These are phyloP conservation scores for Grosmannia penicillata DNA, from an alignment of 2,329 filamentous ascomycete species.

Conservation along the genomic window DNA sequence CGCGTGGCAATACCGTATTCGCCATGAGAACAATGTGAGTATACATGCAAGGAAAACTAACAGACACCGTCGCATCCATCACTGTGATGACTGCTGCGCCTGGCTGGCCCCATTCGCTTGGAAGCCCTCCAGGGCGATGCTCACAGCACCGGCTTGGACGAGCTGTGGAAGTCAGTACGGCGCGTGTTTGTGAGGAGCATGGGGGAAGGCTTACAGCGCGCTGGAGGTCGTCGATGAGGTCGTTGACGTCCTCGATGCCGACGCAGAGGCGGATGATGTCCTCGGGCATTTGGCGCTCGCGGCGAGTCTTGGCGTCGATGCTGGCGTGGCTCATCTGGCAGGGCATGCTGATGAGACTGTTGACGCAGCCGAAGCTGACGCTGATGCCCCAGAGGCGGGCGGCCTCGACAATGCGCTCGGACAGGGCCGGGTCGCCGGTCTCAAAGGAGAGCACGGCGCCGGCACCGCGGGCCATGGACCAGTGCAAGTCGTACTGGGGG, in stretches of 20 bases:
- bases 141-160: slow-evolving; percentile 87
- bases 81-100: slow-evolving; percentile 15
- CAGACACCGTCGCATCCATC: not conserved
- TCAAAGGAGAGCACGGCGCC: slow-evolving; percentile 94
- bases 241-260: slow-evolving; percentile 84
- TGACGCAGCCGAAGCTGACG: slow-evolving; percentile 95
- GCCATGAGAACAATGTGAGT: too few species aligned
- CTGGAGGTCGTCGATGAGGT: slow-evolving; percentile 84
- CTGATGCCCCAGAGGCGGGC: slow-evolving; percentile 88
- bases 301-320: slow-evolving; percentile 86
- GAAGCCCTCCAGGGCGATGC: slow-evolving; percentile 70
- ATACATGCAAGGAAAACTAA: too few species aligned
- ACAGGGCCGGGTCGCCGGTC: slow-evolving; percentile 71
- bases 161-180: slow-evolving; percentile 37
- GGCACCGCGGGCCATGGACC: slow-evolving; percentile 85
- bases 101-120: slow-evolving; percentile 35
- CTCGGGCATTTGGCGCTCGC: slow-evolving; percentile 84
- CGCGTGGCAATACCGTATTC: too few species aligned
- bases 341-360: slow-evolving; percentile 97
- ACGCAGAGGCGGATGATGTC: slow-evolving; percentile 93
- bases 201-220: slow-evolving; percentile 55
- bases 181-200: not conserved
- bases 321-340: slow-evolving; percentile 99
- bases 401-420: slow-evolving; percentile 86
- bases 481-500: slow-evolving; percentile 91